A percentile compares a stretch with the other conserved stretches of the same genome.
Conservation (phyloP, 108 stramenopile species). For the Pseudonitzschia multiseries region DNA sequence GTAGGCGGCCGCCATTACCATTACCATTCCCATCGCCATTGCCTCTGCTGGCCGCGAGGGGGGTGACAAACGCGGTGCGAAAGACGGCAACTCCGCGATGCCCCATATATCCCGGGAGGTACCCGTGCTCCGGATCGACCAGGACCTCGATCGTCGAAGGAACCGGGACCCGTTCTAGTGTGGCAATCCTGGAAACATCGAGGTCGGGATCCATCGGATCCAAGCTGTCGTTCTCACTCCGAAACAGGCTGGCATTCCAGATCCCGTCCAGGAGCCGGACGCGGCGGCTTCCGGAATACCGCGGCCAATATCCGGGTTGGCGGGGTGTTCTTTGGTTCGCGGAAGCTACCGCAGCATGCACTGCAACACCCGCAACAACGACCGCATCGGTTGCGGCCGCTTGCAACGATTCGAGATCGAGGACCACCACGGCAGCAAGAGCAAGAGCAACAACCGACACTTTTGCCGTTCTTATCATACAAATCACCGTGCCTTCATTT, state of each 20-base stretch:
- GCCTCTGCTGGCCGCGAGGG: not conserved
- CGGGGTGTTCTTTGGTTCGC: not conserved
- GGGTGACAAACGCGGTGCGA: constrained; percentile 17
- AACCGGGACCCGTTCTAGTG: constrained; percentile 1
- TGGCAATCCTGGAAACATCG: constrained; percentile 16
- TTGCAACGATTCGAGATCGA: too few relatives aligned
- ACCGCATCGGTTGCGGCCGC: too few relatives aligned
- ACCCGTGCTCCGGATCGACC: not conserved
- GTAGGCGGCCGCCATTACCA: not conserved
- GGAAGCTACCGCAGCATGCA: too few relatives aligned
- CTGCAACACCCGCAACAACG: too few relatives aligned
- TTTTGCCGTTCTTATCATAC: too few relatives aligned
- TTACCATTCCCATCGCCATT: not conserved
- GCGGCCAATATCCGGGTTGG: constrained; percentile 33
- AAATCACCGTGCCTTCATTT: too few relatives aligned
- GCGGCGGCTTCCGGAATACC: constrained; percentile 23
- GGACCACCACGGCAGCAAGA: too few relatives aligned
- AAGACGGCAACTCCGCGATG: constrained; percentile 38
- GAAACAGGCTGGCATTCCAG: constrained; percentile 22
- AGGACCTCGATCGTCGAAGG: constrained; percentile 39
- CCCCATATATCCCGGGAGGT: constrained; percentile 34
- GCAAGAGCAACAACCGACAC: too few relatives aligned
- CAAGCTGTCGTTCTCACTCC: not conserved
- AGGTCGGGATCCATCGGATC: constrained; percentile 42
- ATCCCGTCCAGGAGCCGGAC: constrained; percentile 33